Percentiles rank a stretch among this genome's conserved stretches.
phyloP scores from a whole-genome alignment of 2,329 filamentous ascomycete species.

The Ophiostoma sp. region DNA sequence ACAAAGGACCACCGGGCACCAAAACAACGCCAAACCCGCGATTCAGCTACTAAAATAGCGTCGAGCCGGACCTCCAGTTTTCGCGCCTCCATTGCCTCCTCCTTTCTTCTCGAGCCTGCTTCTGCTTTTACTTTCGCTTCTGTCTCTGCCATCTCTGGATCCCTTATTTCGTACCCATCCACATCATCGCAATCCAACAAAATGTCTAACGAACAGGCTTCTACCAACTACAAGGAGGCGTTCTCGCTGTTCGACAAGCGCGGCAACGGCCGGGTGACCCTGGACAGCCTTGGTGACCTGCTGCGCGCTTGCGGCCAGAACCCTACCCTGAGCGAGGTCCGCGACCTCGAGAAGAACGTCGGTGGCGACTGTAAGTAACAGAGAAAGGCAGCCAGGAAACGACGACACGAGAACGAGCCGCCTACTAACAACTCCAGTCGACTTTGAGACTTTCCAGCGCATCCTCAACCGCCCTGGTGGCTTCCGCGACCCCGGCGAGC shows the following conservation, averaged over 20 bases:
- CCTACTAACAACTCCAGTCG: conserved; percentile 54
- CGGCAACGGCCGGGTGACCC: conserved; percentile 83
- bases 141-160: background rate
- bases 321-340: conserved; percentile 87
- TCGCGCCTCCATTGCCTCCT: background rate
- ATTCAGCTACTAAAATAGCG: conserved; percentile 10
- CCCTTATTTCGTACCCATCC: background rate
- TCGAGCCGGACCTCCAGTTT: background rate
- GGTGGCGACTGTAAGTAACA: conserved; percentile 78
- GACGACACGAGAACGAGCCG: background rate
- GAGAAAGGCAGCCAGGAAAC: background rate
- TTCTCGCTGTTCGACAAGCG: conserved; percentile 99
- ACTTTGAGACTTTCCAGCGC: conserved; percentile 95
- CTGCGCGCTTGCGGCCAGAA: conserved; percentile 97
- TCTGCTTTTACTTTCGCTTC: background rate
- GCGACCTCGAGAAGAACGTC: conserved; percentile 83
- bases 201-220: conserved; percentile 59
- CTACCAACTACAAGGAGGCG: conserved; percentile 99
- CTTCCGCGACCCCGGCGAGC: conserved; percentile 96
- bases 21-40: conserved; percentile 12
- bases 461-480: conserved; percentile 95
- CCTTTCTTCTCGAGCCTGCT: background rate
- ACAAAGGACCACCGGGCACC: conserved; percentile 13
- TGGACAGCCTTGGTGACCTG: conserved; percentile 85
- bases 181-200: background rate